A percentile compares a stretch with the other conserved stretches of the same genome.
Evolutionary conservation across 2,329 filamentous ascomycete genomes (phyloP).

Genomic region (Fusarium armeniacum): DNA sequence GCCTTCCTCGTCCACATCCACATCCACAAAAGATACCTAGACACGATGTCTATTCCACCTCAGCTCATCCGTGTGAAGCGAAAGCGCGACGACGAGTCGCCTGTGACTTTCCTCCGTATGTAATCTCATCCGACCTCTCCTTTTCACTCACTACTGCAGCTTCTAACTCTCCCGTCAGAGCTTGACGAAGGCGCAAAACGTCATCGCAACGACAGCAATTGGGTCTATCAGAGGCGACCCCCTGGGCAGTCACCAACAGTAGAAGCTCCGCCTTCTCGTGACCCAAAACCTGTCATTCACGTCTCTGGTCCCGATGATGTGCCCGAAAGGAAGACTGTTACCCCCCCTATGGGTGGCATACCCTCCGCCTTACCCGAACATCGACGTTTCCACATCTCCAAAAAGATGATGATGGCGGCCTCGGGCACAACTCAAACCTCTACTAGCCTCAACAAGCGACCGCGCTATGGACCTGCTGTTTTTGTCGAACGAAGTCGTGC

Average conservation of each 20-base stretch:
- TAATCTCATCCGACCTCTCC: constrained; percentile 23
- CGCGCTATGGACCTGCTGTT: constrained; percentile 61
- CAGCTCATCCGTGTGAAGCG: constrained; percentile 73
- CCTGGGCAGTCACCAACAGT: constrained; percentile 49
- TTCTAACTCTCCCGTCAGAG: constrained; percentile 55
- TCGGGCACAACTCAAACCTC: constrained; percentile 27
- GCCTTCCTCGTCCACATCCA: constrained; percentile 1
- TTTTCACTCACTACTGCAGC: constrained; percentile 2
- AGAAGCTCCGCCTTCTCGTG: constrained; percentile 43
- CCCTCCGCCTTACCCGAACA: constrained; percentile 52
- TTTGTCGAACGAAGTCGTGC: constrained; percentile 68
- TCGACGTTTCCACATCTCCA: constrained; percentile 70
- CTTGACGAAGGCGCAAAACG: constrained; percentile 68
- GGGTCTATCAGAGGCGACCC: constrained; percentile 69
- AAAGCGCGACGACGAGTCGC: constrained; percentile 68
- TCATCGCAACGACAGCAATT: constrained; percentile 64
- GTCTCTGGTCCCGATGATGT: constrained; percentile 58
- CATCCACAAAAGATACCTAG: background rate
- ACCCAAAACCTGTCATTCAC: constrained; percentile 62
- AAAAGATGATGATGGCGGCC: constrained; percentile 59
- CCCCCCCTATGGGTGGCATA: background rate
- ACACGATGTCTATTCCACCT: constrained; percentile 68
- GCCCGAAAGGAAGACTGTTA: constrained; percentile 23
- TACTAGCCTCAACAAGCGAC: constrained; percentile 58
- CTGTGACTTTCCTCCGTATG: constrained; percentile 70